Base-by-base conservation (phyloP, 2,329 filamentous ascomycete species). In the Apiospora pterosperma region DNA sequence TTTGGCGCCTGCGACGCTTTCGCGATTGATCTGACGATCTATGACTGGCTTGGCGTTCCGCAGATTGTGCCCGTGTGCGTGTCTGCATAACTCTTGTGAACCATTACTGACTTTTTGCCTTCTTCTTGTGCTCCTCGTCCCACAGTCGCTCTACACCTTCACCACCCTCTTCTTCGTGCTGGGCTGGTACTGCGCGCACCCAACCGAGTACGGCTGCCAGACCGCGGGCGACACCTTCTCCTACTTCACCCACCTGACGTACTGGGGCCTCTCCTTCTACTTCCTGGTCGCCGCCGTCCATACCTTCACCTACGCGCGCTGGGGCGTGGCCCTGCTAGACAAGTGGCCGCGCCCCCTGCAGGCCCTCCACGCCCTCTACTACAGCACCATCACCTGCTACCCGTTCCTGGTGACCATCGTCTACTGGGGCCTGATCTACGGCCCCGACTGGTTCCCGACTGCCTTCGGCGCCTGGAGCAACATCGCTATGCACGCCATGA, bases 181-280 rank as follows among this genome's bases (percentile, higher is more conserved):
- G 74, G 88, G 82, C 66, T 92, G 85, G 82, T 79, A 86, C 66
- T 88, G 88, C 72, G 78, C 81, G n/a, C 82, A 86, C 74, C 74
- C 76, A 38, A 62, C 67, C 1, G 69, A 73, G 12, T 67, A 63
- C 66, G 79, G 83, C 60, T 84, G 82, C 73, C 68, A 73, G 38
- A 73, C 72, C 1, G 84, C 86, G 31, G 79, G 81, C 62, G 77
- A 81, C 58, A 84, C 84, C 58, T 96, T 96, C 80, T 92, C 89
- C 71, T 96, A 88, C 82, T 96, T 97, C 81, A 96, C 93, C 34
- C 82, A 89, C 72, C 81, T 96, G 65, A 92, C 90, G 11, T 96
- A 90, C 82, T 96, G 91, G 91, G 92, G 92, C 2, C 79, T 95
- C 39, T 88, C 86, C 28, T 95, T 94, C 79, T 97, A 96, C 82